phyloP scores from a whole-genome alignment of 208 protist genomes.

The Trypanosoma avium region DNA sequence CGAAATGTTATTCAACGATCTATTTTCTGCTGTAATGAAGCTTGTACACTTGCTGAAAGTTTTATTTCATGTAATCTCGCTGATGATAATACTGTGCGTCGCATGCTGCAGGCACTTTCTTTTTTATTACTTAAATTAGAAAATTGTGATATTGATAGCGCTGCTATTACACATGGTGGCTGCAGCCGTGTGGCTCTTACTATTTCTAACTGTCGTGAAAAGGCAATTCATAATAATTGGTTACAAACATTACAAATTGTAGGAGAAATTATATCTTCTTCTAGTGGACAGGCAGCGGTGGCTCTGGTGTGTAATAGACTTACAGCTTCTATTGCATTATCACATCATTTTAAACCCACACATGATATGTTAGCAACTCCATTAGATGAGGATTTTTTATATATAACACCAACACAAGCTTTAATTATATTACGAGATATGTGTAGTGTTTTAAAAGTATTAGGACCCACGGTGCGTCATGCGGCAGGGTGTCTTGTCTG shows the following conservation, averaged over 20 bases:
- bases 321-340: constrained; percentile 33
- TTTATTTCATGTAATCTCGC: constrained; percentile 56
- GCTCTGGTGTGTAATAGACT: constrained; percentile 50
- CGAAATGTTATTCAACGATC: constrained; percentile 58
- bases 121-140: constrained; percentile 57
- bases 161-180: background rate
- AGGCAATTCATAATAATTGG: constrained; percentile 41
- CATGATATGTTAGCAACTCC: constrained; percentile 21
- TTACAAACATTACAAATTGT: constrained; percentile 25
- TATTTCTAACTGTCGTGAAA: constrained; percentile 21
- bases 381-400: constrained; percentile 21
- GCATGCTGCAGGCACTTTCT: constrained; percentile 48
- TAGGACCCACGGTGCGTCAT: constrained; percentile 65
- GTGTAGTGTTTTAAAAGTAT: constrained; percentile 1
- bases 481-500: constrained; percentile 59
- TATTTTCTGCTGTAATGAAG: constrained; percentile 37
- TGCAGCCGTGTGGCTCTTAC: background rate
- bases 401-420: constrained; percentile 13
- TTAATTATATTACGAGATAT: constrained; percentile 9
- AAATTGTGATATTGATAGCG: constrained; percentile 36
- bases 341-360: constrained; percentile 54
- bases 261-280: constrained; percentile 29
- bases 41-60: constrained; percentile 45
- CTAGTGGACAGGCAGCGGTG: constrained; percentile 49
- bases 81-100: constrained; percentile 46